Percentiles rank a stretch among this genome's conserved stretches.
Evolutionary conservation across 495 filamentous ascomycete genomes (phyloP).

Genomic region (Penicillium atrosanguineum): DNA sequence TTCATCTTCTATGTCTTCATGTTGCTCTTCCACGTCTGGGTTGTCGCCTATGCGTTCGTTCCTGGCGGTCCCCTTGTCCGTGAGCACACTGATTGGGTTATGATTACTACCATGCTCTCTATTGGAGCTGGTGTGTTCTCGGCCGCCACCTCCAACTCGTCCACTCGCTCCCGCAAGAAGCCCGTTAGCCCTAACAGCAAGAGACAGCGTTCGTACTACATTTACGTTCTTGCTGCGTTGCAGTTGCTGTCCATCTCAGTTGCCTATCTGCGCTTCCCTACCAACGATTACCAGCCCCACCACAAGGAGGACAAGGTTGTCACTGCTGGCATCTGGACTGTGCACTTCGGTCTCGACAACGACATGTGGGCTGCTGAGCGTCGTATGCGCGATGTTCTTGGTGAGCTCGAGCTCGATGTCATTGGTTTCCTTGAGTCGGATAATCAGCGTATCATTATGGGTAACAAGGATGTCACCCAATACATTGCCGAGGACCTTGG

Average conservation of each 20-base stretch:
- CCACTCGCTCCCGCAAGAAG: slow-evolving; percentile 43
- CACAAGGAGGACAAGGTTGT: slow-evolving; percentile 81
- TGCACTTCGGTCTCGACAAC: slow-evolving; percentile 97
- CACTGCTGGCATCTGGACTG: slow-evolving; percentile 97
- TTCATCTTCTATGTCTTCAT: slow-evolving; percentile 89
- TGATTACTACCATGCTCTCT: slow-evolving; percentile 78
- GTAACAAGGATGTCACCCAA: slow-evolving; percentile 95
- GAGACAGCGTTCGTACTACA: slow-evolving; percentile 63
- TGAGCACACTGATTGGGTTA: slow-evolving; percentile 94
- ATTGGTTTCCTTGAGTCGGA: slow-evolving; percentile 92
- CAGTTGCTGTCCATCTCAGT: slow-evolving; percentile 77
- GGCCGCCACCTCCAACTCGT: slow-evolving; percentile 53
- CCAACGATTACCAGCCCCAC: slow-evolving; percentile 86
- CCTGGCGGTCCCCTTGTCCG: slow-evolving; percentile 90
- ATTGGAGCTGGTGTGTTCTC: slow-evolving; percentile 87
- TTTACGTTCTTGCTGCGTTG: slow-evolving; percentile 68
- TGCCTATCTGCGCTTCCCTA: slow-evolving; percentile 92
- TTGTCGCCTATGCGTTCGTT: slow-evolving; percentile 99
- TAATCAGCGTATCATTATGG: slow-evolving; percentile 98
- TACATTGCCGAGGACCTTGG: slow-evolving; percentile 93
- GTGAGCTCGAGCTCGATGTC: slow-evolving; percentile 91
- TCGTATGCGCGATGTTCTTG: slow-evolving; percentile 88
- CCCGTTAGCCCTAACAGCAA: slow-evolving; percentile 51
- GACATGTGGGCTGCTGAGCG: slow-evolving; percentile 98
- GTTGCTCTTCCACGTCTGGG: slow-evolving; percentile 94